These are phyloP conservation scores for Straminergon stramineum DNA, from an alignment of 225 moss, liverwort and hornwort species.

Conservation along the genomic window DNA sequence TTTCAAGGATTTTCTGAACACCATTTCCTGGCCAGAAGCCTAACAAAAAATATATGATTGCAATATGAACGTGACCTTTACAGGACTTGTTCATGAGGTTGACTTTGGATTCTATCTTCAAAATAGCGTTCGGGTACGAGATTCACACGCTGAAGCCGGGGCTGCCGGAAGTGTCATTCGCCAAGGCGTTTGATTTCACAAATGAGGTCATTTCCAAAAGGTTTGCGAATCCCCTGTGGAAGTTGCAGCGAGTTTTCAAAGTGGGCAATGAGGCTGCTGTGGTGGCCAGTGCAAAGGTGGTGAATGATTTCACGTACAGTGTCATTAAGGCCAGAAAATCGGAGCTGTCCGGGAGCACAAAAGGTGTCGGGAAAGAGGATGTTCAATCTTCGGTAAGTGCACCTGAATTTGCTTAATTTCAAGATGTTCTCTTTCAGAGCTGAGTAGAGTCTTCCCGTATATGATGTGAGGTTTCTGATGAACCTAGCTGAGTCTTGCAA, in stretches of 20 bases:
- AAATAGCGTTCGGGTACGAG: slow-evolving; percentile 69
- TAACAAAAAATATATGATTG: not conserved
- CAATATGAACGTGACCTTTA: not conserved
- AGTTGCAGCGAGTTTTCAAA: slow-evolving; percentile 43
- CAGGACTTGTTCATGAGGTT: slow-evolving; percentile 43
- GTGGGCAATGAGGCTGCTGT: slow-evolving; percentile 45
- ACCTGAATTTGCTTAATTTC: not conserved
- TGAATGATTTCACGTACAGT: slow-evolving; percentile 53
- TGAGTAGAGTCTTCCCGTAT: not conserved
- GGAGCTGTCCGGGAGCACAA: slow-evolving; percentile 1
- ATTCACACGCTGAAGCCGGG: slow-evolving; percentile 36
- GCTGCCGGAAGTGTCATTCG: slow-evolving; percentile 50
- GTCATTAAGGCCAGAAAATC: slow-evolving; percentile 48
- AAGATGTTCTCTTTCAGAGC: not conserved
- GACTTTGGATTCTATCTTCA: slow-evolving; percentile 68
- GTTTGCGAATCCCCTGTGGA: slow-evolving; percentile 66
- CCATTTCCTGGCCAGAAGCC: not conserved
- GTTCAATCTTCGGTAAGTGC: not conserved
- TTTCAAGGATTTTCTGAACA: not conserved
- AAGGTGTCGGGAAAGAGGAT: not conserved
- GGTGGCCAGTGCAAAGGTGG: not conserved
- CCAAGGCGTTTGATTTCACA: slow-evolving; percentile 59
- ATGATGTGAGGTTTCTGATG: not conserved
- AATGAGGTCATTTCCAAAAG: slow-evolving; percentile 36
- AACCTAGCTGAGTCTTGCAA: not conserved